Base-by-base conservation (phyloP, 2,329 filamentous ascomycete species). In the Scorias spongiosa region DNA sequence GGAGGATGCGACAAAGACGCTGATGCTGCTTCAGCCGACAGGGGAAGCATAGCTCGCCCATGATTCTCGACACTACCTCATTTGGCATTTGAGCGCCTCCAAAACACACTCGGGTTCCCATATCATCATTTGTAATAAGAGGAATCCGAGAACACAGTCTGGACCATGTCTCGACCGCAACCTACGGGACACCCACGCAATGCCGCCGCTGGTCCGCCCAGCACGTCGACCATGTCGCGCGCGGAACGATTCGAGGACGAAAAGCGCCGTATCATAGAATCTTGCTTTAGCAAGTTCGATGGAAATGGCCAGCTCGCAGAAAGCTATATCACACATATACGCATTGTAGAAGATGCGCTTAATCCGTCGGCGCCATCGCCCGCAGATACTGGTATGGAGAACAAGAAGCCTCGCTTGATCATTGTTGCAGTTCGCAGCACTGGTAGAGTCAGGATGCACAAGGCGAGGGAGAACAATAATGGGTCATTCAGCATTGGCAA, bases 291-390 rank as follows among this genome's bases (percentile, higher is more conserved):
- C 63, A 95, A 93, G 69, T 81, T 80, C 57, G 91, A 96, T 60
- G 73, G 77, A 37, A 84, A 93, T 65, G 88, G 88, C 52, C 81
- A 85, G 47, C 72, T 84, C 53, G 70, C 80, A 53, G 91, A 98
- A 67, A 95, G 87, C 29, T 98, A 98, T 68, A 98, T 98, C 57
- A 98, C 91, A 17, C 91, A 98, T 61, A 88, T 96, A 55, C 78
- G 81, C 57, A 87, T 98, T 57, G 78, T 77, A 52, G 91, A 98
- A 68, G 93, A 85, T 70, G 79, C 80, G 45, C 74, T 76, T 36
- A 80, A 88, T 63, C 87, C 89, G 12, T 88, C 87, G 17, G 73
- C 75, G 32, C 91, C 91, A 29, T 81, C 91, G 42, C 88, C 91
- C 2, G 85, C 85, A 2, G 79, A 81, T 51, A 77, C 81, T n/a